Evolutionary conservation across 2,329 filamentous ascomycete species (phyloP).

Genomic region (Fusarium lateritium): DNA sequence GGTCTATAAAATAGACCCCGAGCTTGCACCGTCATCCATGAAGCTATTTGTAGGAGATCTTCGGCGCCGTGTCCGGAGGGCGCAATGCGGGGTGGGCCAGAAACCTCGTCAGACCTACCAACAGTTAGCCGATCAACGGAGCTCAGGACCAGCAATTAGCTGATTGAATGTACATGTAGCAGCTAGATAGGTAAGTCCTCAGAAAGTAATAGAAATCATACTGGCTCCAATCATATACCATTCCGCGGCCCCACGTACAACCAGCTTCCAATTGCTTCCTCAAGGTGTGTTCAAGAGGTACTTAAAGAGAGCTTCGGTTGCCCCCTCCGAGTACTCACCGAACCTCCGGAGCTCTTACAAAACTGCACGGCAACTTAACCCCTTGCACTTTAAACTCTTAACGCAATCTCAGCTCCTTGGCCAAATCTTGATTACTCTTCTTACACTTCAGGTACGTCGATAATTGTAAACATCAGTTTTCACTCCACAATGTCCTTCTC

Average conservation of each 20-base stretch:
- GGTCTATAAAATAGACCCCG: background rate
- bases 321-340: slow-evolving; percentile 35
- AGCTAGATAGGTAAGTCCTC: too few species aligned
- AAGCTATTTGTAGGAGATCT: background rate
- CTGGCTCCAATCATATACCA: too few species aligned
- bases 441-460: slow-evolving; percentile 37
- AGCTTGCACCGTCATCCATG: background rate
- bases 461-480: slow-evolving; percentile 2
- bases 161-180: slow-evolving; percentile 14
- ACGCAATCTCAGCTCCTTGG: slow-evolving; percentile 18
- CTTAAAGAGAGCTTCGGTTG: slow-evolving; percentile 13
- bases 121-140: slow-evolving; percentile 46
- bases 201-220: too few species aligned
- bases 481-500: slow-evolving; percentile 43
- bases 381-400: slow-evolving; percentile 12
- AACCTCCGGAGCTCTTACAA: slow-evolving; percentile 31
- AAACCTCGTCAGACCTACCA: slow-evolving; percentile 14
- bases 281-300: slow-evolving; percentile 20
- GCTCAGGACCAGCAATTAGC: slow-evolving; percentile 31
- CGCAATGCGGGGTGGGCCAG: slow-evolving; percentile 33
- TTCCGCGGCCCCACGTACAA: background rate
- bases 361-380: slow-evolving; percentile 19
- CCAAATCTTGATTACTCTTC: slow-evolving; percentile 3
- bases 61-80: slow-evolving; percentile 38
- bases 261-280: slow-evolving; percentile 6